Conservation (phyloP, 169 alveolate species). For the Eimeria tenella region DNA sequence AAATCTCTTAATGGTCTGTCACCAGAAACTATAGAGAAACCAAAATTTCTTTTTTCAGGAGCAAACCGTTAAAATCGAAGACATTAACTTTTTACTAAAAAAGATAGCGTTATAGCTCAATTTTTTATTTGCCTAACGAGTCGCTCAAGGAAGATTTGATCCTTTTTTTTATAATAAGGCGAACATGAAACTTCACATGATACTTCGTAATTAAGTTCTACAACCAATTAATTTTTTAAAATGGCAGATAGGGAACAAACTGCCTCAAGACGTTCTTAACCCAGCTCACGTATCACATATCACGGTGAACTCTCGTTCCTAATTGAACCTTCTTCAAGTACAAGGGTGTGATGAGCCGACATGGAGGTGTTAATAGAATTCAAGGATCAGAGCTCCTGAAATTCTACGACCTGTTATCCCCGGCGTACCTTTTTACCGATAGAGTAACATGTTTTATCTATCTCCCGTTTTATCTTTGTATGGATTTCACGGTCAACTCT, state of each 20-base stretch:
- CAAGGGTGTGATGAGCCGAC: conserved; percentile 88
- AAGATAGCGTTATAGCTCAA: neutral
- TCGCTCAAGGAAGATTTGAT: neutral
- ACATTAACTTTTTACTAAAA: neutral
- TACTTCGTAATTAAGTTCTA: neutral
- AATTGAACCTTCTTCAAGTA: conserved; percentile 81
- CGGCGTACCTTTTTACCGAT: conserved; percentile 82
- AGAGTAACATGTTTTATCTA: neutral
- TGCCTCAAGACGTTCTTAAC: conserved; percentile 85
- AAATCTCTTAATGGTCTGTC: neutral
- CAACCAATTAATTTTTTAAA: conserved; percentile 33
- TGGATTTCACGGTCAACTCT: conserved; percentile 27
- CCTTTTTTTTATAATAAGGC: neutral
- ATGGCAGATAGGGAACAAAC: conserved; percentile 83
- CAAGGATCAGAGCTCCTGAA: conserved; percentile 81
- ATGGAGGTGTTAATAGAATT: conserved; percentile 86
- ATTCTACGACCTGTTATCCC: conserved; percentile 87
- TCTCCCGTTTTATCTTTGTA: neutral
- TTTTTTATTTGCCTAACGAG: neutral
- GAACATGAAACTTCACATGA: neutral
- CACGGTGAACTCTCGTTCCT: conserved; percentile 83
- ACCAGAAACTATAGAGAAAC: neutral
- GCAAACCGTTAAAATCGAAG: neutral
- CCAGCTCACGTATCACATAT: conserved; percentile 82
- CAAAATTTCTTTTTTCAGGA: neutral